phyloP scores from a whole-genome alignment of 106 monocot genomes.

The Dendrobium officinale region DNA sequence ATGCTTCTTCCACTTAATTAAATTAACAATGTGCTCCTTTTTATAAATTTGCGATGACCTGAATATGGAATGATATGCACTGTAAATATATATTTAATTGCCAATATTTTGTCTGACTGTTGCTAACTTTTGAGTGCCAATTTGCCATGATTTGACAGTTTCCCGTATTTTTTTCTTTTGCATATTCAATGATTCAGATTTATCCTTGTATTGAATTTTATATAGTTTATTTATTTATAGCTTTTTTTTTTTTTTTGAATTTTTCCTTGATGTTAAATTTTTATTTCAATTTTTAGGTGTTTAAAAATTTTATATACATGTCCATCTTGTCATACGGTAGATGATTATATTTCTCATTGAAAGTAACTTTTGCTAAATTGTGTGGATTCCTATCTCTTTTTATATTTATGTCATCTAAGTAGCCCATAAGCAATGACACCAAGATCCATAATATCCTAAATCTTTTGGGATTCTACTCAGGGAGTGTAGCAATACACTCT shows the following conservation, averaged over 20 bases:
- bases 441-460: neutral
- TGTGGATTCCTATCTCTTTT: neutral
- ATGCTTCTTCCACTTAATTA: no score
- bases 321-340: neutral
- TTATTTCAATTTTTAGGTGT: neutral
- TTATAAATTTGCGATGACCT: no score
- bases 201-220: neutral
- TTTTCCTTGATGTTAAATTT: neutral
- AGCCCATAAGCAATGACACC: neutral
- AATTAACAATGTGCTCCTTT: no score
- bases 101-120: neutral
- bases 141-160: neutral
- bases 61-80: neutral
- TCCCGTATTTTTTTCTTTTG: neutral
- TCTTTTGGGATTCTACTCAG: neutral
- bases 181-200: neutral
- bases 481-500: neutral
- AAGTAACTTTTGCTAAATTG: neutral
- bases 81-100: neutral
- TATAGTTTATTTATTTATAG: neutral
- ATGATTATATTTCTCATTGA: neutral
- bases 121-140: neutral
- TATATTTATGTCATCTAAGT: neutral
- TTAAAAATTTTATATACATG: neutral
- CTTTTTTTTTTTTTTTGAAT: neutral